Conservation (phyloP, 2,329 filamentous ascomycete species). For the Alternaria ethzedia region DNA sequence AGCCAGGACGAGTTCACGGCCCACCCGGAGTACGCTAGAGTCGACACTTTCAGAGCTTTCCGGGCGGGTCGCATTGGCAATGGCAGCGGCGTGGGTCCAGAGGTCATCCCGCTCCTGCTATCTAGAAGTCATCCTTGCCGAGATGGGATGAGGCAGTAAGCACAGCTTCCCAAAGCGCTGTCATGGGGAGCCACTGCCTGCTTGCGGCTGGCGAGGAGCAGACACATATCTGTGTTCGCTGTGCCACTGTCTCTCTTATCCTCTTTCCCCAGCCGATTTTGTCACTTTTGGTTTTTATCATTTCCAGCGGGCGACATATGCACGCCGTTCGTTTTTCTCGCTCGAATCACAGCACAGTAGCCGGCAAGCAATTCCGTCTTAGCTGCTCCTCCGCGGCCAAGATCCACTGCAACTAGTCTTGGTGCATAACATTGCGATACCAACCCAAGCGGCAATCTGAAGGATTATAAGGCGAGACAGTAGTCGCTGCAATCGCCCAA, state of each 20-base stretch:
- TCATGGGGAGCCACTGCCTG: background rate
- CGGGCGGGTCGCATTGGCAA: slow-evolving; percentile 1
- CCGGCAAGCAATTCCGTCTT: slow-evolving; percentile 14
- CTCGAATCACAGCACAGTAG: slow-evolving; percentile 10
- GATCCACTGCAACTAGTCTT: slow-evolving; percentile 13
- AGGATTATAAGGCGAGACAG: slow-evolving; percentile 5
- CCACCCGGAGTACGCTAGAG: slow-evolving; percentile 6
- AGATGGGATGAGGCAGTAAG: background rate
- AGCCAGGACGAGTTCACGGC: slow-evolving; percentile 3
- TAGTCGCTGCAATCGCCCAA: background rate
- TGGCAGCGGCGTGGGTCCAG: slow-evolving; percentile 4
- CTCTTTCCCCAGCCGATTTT: background rate
- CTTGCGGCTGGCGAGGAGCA: background rate
- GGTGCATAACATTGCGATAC: slow-evolving; percentile 14
- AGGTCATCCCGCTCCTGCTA: slow-evolving; percentile 10
- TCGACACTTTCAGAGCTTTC: slow-evolving; percentile 1
- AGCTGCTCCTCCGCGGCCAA: slow-evolving; percentile 13
- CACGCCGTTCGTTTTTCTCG: slow-evolving; percentile 2
- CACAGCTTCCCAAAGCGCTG: slow-evolving; percentile 1
- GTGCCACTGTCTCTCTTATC: background rate
- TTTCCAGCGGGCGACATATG: slow-evolving; percentile 2
- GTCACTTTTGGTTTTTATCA: background rate
- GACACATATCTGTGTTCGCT: background rate
- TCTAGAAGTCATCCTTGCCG: background rate
- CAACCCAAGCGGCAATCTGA: background rate